phyloP scores from a whole-genome alignment of 106 monocot genomes.

The Dioscorea dumetorum region DNA sequence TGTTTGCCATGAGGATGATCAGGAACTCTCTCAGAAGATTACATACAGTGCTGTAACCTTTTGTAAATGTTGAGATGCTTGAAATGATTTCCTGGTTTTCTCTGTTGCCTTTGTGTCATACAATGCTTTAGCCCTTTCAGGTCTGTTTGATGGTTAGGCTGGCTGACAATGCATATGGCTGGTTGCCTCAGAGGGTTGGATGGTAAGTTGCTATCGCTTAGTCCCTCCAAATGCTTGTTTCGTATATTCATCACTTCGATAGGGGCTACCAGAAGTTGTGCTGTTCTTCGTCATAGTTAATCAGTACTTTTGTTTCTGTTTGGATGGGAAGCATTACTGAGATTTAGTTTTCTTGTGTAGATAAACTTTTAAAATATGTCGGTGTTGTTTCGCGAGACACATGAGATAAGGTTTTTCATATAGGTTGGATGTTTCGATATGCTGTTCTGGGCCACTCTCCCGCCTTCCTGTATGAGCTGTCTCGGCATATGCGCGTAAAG shows the following conservation, averaged over 20 bases:
- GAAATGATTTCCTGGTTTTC: constrained; percentile 22
- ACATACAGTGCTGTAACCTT: constrained; percentile 6
- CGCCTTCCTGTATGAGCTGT: too few species aligned
- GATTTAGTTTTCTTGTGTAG: too few species aligned
- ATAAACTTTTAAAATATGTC: too few species aligned
- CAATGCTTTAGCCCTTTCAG: neutral
- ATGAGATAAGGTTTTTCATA: too few species aligned
- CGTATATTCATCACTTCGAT: neutral
- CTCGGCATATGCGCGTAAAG: neutral
- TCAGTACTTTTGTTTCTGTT: neutral
- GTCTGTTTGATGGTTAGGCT: constrained; percentile 5
- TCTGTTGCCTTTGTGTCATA: constrained; percentile 2
- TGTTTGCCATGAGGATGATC: constrained; percentile 10
- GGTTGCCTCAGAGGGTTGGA: neutral
- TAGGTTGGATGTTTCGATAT: too few species aligned
- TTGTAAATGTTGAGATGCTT: constrained; percentile 40
- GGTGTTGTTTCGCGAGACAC: too few species aligned
- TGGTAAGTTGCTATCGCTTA: constrained; percentile 4
- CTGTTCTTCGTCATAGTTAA: neutral
- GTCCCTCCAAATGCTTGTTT: neutral
- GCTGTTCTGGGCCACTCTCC: too few species aligned
- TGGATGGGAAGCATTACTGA: too few species aligned
- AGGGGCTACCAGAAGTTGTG: neutral
- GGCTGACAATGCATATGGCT: neutral
- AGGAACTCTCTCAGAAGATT: constrained; percentile 14